A percentile compares a stretch with the other conserved stretches of the same genome.
These are phyloP conservation scores for Colletotrichum costaricense DNA, from an alignment of 2,329 filamentous ascomycete genomes.

Conservation along the genomic window DNA sequence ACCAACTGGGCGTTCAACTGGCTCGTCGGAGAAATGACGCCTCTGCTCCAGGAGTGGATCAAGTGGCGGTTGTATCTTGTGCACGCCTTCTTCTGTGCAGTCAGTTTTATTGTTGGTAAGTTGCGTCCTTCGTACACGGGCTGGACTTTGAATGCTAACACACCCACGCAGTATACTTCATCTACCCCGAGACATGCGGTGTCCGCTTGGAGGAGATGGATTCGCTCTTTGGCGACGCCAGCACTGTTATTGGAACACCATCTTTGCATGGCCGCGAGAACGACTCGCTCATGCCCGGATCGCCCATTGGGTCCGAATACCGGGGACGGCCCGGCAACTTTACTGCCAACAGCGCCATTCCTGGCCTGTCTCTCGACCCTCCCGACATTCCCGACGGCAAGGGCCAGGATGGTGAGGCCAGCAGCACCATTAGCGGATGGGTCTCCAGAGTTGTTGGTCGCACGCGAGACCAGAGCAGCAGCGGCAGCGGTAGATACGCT, in stretches of 20 bases:
- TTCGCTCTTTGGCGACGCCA: constrained; percentile 91
- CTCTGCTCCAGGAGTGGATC: constrained; percentile 90
- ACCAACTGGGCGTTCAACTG: constrained; percentile 99
- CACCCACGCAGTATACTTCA: constrained; percentile 82
- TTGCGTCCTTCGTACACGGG: constrained; percentile 38
- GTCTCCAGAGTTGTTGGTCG: constrained; percentile 53
- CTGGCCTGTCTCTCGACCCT: constrained; percentile 84
- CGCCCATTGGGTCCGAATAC: constrained; percentile 83
- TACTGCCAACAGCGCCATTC: constrained; percentile 76
- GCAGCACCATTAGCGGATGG: constrained; percentile 62
- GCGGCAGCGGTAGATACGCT: constrained; percentile 50
- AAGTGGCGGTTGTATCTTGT: constrained; percentile 94
- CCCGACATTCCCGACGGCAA: constrained; percentile 69
- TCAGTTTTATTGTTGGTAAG: constrained; percentile 96
- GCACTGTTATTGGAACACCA: constrained; percentile 82
- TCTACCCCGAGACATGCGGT: constrained; percentile 97
- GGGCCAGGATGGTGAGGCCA: constrained; percentile 51
- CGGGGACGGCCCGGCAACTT: constrained; percentile 62
- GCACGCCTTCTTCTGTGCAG: constrained; percentile 96
- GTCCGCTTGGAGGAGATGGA: constrained; percentile 98
- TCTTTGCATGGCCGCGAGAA: constrained; percentile 75
- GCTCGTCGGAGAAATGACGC: constrained; percentile 95
- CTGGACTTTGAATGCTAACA: constrained; percentile 33
- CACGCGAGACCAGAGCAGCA: constrained; percentile 50
- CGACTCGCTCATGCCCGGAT: constrained; percentile 83